phyloP scores from a whole-genome alignment of 1,139 yeast species.

The Diutina mesorugosa region DNA sequence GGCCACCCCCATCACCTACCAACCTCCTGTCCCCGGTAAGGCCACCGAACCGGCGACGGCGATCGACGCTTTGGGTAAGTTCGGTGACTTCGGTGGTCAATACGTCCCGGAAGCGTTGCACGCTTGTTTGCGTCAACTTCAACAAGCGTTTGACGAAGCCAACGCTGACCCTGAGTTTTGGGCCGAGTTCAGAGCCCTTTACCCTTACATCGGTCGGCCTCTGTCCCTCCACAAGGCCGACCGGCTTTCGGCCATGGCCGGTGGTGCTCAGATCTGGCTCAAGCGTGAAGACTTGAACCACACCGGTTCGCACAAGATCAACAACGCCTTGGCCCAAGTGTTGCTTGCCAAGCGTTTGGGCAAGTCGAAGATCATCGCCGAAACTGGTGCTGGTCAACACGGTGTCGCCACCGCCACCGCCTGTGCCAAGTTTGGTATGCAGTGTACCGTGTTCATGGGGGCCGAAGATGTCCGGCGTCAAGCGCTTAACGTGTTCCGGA shows the following conservation, averaged over 20 bases:
- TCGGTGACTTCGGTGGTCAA: slow-evolving; percentile 97
- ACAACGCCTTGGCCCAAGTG: slow-evolving; percentile 92
- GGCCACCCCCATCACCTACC: slow-evolving; percentile 5
- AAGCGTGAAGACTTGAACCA: slow-evolving; percentile 97
- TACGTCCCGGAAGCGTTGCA: slow-evolving; percentile 95
- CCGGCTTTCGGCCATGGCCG: slow-evolving; percentile 76
- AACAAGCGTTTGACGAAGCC: slow-evolving; percentile 75
- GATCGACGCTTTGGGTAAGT: slow-evolving; percentile 37
- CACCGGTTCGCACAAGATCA: slow-evolving; percentile 95
- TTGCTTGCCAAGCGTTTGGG: slow-evolving; percentile 87
- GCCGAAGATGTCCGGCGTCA: slow-evolving; percentile 98
- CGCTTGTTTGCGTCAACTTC: slow-evolving; percentile 81
- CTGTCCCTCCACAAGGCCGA: slow-evolving; percentile 87
- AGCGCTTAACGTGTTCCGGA: slow-evolving; percentile 93
- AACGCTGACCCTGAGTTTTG: slow-evolving; percentile 83
- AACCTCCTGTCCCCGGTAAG: slow-evolving; percentile 11
- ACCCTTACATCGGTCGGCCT: slow-evolving; percentile 89
- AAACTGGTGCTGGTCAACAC: slow-evolving; percentile 99
- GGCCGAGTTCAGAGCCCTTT: slow-evolving; percentile 78
- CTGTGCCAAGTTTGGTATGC: slow-evolving; percentile 92
- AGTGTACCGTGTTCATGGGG: slow-evolving; percentile 97
- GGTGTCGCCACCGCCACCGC: slow-evolving; percentile 99
- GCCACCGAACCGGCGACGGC: slow-evolving; percentile 12
- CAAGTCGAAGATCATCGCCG: slow-evolving; percentile 84
- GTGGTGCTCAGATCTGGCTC: slow-evolving; percentile 97